Conservation (phyloP, 2,329 filamentous ascomycete genomes). For the Sporothrix globosa region DNA sequence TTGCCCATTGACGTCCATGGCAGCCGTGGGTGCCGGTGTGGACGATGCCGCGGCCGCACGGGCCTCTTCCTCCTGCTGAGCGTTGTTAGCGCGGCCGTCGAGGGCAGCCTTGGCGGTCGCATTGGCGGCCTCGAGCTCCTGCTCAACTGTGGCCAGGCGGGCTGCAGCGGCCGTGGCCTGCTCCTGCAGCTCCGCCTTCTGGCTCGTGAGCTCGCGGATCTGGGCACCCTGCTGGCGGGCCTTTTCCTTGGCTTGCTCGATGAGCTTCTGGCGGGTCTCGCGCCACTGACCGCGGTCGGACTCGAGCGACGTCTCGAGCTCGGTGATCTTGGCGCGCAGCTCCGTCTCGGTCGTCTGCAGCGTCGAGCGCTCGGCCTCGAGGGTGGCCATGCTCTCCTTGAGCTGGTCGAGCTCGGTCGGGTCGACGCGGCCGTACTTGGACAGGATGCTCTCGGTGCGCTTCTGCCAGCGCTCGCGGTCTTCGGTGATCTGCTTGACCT, state of each 20-base stretch:
- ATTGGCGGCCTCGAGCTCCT: conserved; percentile 59
- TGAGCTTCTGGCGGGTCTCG: conserved; percentile 56
- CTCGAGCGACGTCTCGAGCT: conserved; percentile 57
- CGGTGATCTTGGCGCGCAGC: conserved; percentile 58
- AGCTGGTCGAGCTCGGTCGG: conserved; percentile 89
- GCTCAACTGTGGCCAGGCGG: conserved; percentile 47
- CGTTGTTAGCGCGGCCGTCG: conserved; percentile 31
- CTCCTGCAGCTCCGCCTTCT: conserved; percentile 57
- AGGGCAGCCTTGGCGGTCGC: conserved; percentile 42
- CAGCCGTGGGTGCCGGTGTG: conserved; percentile 28
- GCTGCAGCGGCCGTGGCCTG: conserved; percentile 52
- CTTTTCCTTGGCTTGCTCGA: conserved; percentile 66
- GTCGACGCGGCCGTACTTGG: conserved; percentile 94
- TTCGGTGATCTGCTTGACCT: conserved; percentile 84
- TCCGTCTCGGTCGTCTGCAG: conserved; percentile 55
- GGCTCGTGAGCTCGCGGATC: conserved; percentile 58
- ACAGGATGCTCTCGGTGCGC: conserved; percentile 90
- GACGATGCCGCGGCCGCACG: background rate
- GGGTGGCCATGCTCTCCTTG: conserved; percentile 71
- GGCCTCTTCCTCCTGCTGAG: background rate
- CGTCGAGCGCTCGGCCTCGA: conserved; percentile 67
- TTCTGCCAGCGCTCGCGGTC: conserved; percentile 96
- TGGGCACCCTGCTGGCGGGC: conserved; percentile 57
- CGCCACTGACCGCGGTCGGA: conserved; percentile 60
- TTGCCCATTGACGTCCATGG: conserved; percentile 31